Base-by-base conservation (phyloP, 352 stramenopile genomes). In the Phytophthora syringae region DNA sequence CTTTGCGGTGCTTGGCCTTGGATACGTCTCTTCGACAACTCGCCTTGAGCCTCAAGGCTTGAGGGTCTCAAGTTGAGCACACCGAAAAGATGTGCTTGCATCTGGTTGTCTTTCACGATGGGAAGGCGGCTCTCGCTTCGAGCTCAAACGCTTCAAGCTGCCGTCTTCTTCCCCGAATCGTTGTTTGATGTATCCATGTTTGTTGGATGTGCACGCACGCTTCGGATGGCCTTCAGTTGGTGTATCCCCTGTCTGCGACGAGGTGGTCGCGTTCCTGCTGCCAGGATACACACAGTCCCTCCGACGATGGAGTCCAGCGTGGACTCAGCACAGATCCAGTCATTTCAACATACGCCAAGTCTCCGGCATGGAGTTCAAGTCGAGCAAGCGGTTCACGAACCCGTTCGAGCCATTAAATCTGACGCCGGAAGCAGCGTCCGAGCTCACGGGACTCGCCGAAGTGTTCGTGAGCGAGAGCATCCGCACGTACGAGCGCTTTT, bases 371-470 rank as follows among this genome's bases (percentile, higher is more conserved):
- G 60, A 74, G 51, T 64, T 59, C 63, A 70, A 54, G 27, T 21
- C 54, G 22, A 70, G 60, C 18, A 65, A 64, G 28, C 64, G 54
- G 45, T 77, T 67, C 42, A 63, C 50, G 45, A 74, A 60, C 28
- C 58, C 74, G 25, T 82, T 82, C 54, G 18, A 43, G 27, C 53
- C 61, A 34, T 51, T 80, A 39, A 20, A 59, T 28, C 56, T 82
- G 40, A 59, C 63, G 7, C 39, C 50, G 24, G 56, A 66, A 37
- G 67, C 75, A 27, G 49, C 54, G 1, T 50, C 36, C 16, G 54
- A 71, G 37, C 67, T 83, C 36, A 63, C 77, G 60, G 57, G 52
- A 36, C 75, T 81, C 7, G 57, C 70, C 22, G 49, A 64, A 25
- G 24, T 69, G 45, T 70, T 83, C 52, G 60, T 83, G 49, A 61